These are phyloP conservation scores for Glarea lozoyensis DNA, from an alignment of 495 filamentous ascomycete species.

Conservation along the genomic window DNA sequence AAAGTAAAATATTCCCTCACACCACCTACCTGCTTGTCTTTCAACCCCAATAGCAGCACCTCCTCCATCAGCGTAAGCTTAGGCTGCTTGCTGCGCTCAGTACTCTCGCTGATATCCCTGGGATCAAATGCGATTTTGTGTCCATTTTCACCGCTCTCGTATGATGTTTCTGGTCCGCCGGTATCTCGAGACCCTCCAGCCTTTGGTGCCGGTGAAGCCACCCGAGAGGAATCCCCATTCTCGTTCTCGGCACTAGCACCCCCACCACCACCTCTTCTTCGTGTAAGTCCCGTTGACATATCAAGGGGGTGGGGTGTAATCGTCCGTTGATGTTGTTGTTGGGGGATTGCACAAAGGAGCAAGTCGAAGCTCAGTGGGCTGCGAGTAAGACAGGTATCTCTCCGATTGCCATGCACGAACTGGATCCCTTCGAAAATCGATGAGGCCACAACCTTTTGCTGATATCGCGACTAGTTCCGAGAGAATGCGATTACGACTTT, in stretches of 20 bases:
- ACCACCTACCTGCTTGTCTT: slow-evolving; percentile 86
- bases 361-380: slow-evolving; percentile 8
- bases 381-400: slow-evolving; percentile 7
- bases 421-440: too few relatives aligned
- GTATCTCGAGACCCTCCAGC: slow-evolving; percentile 48
- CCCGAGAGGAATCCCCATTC: slow-evolving; percentile 52
- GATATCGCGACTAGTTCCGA: too few relatives aligned
- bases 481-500: too few relatives aligned
- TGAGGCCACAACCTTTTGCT: too few relatives aligned
- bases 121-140: slow-evolving; percentile 99
- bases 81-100: slow-evolving; percentile 93
- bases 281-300: slow-evolving; percentile 70
- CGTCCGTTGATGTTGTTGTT: slow-evolving; percentile 2
- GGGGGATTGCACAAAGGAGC: slow-evolving; percentile 9
- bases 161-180: slow-evolving; percentile 75
- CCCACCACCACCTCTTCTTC: slow-evolving; percentile 61
- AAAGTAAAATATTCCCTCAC: background rate
- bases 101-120: slow-evolving; percentile 92
- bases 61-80: slow-evolving; percentile 99
- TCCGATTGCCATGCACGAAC: slow-evolving; percentile 2
- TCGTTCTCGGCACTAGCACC: slow-evolving; percentile 40
- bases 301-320: slow-evolving; percentile 5
- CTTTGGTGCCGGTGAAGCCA: slow-evolving; percentile 58
- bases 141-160: slow-evolving; percentile 88
- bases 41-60: slow-evolving; percentile 84